These are phyloP conservation scores for Allantophomopsis cytisporea DNA, from an alignment of 2,329 filamentous ascomycete genomes.

Conservation along the genomic window DNA sequence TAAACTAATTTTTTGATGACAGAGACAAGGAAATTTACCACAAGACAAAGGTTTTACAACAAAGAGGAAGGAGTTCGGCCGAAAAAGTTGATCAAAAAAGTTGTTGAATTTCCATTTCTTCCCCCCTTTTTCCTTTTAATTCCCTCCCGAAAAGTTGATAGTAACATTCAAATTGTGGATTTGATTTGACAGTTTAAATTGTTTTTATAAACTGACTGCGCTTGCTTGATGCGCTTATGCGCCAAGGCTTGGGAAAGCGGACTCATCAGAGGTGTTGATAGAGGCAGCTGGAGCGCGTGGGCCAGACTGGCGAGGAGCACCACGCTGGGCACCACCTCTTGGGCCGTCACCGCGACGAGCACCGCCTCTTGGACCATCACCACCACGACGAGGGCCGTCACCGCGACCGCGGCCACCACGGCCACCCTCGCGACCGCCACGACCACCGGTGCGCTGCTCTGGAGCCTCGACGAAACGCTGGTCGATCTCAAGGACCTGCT, in stretches of 20 bases:
- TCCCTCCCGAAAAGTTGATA: no score
- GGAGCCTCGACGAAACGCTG: constrained; percentile 65
- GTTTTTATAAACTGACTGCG: no score
- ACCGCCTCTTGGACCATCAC: constrained; percentile 22
- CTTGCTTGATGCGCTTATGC: constrained; percentile 8
- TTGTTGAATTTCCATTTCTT: no score
- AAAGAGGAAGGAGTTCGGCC: no score
- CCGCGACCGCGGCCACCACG: constrained; percentile 33
- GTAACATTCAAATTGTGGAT: no score
- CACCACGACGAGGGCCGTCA: constrained; percentile 29
- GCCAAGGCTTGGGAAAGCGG: constrained; percentile 38
- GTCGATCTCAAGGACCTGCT: constrained; percentile 81
- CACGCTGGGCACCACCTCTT: constrained; percentile 29
- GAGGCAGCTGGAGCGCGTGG: constrained; percentile 25
- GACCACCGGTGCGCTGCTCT: constrained; percentile 39
- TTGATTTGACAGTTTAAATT: no score
- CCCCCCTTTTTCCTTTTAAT: no score
- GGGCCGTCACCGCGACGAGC: constrained; percentile 32
- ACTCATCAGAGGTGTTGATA: constrained; percentile 33
- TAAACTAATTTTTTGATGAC: no score
- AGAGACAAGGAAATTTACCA: no score
- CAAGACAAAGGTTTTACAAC: no score
- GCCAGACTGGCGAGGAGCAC: constrained; percentile 12
- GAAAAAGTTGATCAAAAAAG: no score
- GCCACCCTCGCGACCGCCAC: constrained; percentile 36